These are phyloP conservation scores for Mytilinidion resinicola DNA, from an alignment of 495 filamentous ascomycete genomes.

Conservation along the genomic window DNA sequence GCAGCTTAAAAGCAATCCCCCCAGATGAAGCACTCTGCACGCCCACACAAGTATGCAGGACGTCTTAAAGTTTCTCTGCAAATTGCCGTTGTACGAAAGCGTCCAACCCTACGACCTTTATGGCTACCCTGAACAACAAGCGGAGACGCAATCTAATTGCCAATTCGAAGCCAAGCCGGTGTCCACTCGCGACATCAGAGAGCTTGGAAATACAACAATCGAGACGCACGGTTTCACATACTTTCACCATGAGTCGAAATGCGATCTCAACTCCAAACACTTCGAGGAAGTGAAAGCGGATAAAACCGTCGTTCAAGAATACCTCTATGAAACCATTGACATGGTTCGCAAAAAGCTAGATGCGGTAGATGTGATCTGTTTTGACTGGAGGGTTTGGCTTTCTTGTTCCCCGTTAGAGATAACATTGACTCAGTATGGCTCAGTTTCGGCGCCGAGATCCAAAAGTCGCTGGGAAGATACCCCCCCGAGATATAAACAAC, in stretches of 20 bases:
- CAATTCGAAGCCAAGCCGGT: not conserved
- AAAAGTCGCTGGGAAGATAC: not conserved
- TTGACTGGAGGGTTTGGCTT: not conserved
- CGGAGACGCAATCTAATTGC: not conserved
- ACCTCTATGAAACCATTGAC: not conserved
- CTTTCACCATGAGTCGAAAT: not conserved
- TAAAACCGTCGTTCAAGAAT: not conserved
- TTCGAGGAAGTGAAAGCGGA: not conserved
- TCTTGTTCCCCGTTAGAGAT: not conserved
- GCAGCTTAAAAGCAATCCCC: too few relatives aligned
- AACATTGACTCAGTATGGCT: not conserved
- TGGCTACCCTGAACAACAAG: not conserved
- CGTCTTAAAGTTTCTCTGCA: not conserved
- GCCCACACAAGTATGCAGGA: not conserved
- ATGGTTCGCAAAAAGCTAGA: not conserved
- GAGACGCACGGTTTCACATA: not conserved
- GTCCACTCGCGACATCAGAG: not conserved
- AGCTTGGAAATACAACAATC: not conserved
- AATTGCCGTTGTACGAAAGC: not conserved
- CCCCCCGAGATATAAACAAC: not conserved
- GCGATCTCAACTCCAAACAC: not conserved
- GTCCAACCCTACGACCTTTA: not conserved
- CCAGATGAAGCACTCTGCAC: too few relatives aligned
- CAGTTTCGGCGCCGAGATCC: too few relatives aligned
- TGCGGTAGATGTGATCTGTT: not conserved